Evolutionary conservation across 2,329 filamentous ascomycete species (phyloP).

Genomic region (Madurella mycetomatis): DNA sequence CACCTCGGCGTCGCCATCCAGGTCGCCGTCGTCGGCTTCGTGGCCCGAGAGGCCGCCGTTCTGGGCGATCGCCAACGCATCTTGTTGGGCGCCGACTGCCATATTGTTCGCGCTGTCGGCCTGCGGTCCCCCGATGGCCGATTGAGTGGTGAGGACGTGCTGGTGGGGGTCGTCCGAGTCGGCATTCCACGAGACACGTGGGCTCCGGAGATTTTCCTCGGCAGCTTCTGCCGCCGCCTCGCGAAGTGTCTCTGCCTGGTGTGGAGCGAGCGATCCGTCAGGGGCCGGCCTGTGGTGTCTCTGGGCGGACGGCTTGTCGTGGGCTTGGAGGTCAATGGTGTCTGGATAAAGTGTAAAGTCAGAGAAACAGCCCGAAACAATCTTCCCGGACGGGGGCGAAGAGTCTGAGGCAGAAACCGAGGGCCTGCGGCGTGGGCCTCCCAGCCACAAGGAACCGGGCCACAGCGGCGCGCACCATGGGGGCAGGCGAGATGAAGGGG

Average conservation of each 20-base stretch:
- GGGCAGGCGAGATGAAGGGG: conserved; percentile 21
- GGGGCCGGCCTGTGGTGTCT: conserved; percentile 62
- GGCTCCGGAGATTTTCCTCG: conserved; percentile 65
- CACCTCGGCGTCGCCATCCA: conserved; percentile 65
- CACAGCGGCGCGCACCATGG: conserved; percentile 19
- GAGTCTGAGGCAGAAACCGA: conserved; percentile 15
- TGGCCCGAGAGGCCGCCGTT: conserved; percentile 51
- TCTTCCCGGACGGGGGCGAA: conserved; percentile 7
- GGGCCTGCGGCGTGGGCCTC: conserved; percentile 14
- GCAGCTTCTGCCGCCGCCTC: conserved; percentile 72
- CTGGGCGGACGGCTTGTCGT: conserved; percentile 74
- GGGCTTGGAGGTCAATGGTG: conserved; percentile 91
- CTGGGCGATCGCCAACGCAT: conserved; percentile 56
- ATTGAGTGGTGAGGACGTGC: conserved; percentile 35
- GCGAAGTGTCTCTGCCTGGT: conserved; percentile 80
- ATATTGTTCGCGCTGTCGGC: conserved; percentile 28
- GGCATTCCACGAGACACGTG: conserved; percentile 52
- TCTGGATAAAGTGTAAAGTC: conserved; percentile 51
- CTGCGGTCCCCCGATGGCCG: conserved; percentile 30
- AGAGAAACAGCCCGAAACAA: conserved; percentile 24
- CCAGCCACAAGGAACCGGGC: conserved; percentile 22
- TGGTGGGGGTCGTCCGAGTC: conserved; percentile 41
- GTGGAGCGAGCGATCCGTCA: conserved; percentile 58
- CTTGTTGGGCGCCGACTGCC: conserved; percentile 43
- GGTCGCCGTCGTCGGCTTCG: conserved; percentile 55